phyloP scores from a whole-genome alignment of 305 asterid species.

The Fraxinus dipetala region DNA sequence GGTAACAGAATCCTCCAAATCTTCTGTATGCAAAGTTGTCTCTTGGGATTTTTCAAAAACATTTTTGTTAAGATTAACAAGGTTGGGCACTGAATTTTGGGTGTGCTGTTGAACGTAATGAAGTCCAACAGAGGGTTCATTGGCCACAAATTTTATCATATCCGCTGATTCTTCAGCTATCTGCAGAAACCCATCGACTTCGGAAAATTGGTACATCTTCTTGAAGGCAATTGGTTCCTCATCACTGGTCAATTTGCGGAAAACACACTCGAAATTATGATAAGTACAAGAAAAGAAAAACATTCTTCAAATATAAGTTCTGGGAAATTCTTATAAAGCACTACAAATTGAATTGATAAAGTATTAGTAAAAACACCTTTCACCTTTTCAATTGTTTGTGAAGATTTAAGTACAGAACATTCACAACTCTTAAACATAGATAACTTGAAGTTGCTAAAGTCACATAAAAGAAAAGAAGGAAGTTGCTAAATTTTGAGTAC shows the following conservation, averaged over 20 bases:
- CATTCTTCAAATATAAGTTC: background rate
- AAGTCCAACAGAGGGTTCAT: slow-evolving; percentile 97
- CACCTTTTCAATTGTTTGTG: background rate
- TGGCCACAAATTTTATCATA: slow-evolving; percentile 84
- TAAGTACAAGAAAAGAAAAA: background rate
- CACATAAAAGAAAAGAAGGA: background rate
- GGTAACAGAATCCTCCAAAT: slow-evolving; percentile 74
- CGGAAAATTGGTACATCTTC: slow-evolving; percentile 73
- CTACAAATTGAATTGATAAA: background rate
- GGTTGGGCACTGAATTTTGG: slow-evolving; percentile 69
- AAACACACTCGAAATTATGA: background rate
- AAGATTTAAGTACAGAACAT: background rate
- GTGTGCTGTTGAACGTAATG: slow-evolving; percentile 85
- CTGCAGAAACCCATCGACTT: slow-evolving; percentile 82
- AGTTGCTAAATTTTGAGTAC: background rate
- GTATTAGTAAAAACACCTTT: background rate
- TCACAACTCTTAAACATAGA: background rate
- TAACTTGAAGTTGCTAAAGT: background rate
- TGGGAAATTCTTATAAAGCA: background rate
- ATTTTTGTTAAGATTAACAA: slow-evolving; percentile 58
- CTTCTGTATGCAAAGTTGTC: slow-evolving; percentile 68
- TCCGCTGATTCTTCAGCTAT: slow-evolving; percentile 68
- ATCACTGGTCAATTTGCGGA: slow-evolving; percentile 48
- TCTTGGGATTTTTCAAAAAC: slow-evolving; percentile 60
- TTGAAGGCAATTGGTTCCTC: slow-evolving; percentile 67